Base-by-base conservation (phyloP, 1,284 basidiomycete genomes). In the Cryptococcus floricola region DNA sequence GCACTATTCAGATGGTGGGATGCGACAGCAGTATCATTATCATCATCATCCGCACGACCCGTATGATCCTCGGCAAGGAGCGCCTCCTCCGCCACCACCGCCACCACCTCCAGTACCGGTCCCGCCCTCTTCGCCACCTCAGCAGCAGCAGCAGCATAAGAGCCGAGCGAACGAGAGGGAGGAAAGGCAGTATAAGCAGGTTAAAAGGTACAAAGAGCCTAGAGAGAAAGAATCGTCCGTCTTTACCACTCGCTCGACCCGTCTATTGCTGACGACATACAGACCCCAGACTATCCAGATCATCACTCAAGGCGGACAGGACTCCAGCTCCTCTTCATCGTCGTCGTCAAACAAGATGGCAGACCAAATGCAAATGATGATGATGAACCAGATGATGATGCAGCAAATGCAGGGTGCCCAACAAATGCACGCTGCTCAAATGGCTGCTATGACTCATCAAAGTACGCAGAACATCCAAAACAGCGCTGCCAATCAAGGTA, bases 381-480 rank as follows among this genome's bases (percentile, higher is more conserved):
- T 70, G 68, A 66, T 70, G 67, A 65, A 62, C 27, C 62, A 66
- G 52, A 68, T 70, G 67, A 65, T 67, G 68, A 61, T 60, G 56
- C 68, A 69, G 56, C 68, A 70, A 42, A 65, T 67, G 68, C 54
- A 60, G 45, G 58, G 1, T 19, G 19, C 62, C 45, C 66, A 68
- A 42, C 68, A 69, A 28, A 67, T 68, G 63, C 68, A 70, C 48
- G 56, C 56, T 2, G 68, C 64, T 5, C 67, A 68, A 45, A 66
- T 70, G 60, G 62, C 61, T 5, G 61, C 61, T 13, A 56, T 70
- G 59, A 61, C 57, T 46, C 60, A 59, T 41, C 56, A 62, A 27
- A 57, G 50, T n/a, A 39, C 53, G 41, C 53, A 57, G 34, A 59
- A 58, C 31, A 45, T 37, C 14, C 42, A 52, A 16, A 39, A 43